phyloP scores from a whole-genome alignment of 2,329 filamentous ascomycete species.

The Didymella arachidicola region DNA sequence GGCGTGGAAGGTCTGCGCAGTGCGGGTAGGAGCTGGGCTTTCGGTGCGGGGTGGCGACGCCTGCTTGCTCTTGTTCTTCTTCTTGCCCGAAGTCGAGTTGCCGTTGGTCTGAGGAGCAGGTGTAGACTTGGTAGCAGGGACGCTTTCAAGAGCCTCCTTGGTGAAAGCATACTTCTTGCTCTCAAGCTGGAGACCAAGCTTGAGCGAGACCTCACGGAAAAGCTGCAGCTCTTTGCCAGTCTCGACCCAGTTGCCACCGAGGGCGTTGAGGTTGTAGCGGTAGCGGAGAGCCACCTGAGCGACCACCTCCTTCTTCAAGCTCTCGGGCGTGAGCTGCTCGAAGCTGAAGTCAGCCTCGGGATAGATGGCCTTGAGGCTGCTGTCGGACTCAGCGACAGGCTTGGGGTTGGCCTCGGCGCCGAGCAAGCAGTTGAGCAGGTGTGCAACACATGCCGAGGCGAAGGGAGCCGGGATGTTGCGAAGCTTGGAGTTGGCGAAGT shows the following conservation, averaged over 20 bases:
- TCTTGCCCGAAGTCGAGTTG: constrained; percentile 51
- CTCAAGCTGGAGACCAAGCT: constrained; percentile 87
- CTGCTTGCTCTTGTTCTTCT: constrained; percentile 66
- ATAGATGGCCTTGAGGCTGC: constrained; percentile 77
- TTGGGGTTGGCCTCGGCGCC: constrained; percentile 78
- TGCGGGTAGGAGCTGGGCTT: constrained; percentile 55
- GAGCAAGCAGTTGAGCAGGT: constrained; percentile 92
- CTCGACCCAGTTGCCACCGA: constrained; percentile 72
- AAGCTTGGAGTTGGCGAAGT: constrained; percentile 80
- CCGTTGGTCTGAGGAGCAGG: constrained; percentile 47
- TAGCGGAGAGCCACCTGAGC: constrained; percentile 77
- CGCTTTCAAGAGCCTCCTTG: constrained; percentile 41
- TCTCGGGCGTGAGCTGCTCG: constrained; percentile 77
- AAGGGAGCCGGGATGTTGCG: constrained; percentile 81
- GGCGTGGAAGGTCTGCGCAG: constrained; percentile 72
- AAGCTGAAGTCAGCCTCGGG: constrained; percentile 83
- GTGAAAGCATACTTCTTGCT: constrained; percentile 78
- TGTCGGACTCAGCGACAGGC: constrained; percentile 79
- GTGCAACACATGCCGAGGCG: constrained; percentile 78
- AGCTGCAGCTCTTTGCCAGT: constrained; percentile 79
- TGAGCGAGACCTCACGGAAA: constrained; percentile 86
- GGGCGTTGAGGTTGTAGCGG: constrained; percentile 69
- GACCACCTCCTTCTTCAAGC: constrained; percentile 72
- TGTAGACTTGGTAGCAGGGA: constrained; percentile 24
- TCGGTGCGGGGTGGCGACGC: constrained; percentile 58